Conservation (phyloP, 2,329 filamentous ascomycete genomes). For the Cryphonectria japonica region DNA sequence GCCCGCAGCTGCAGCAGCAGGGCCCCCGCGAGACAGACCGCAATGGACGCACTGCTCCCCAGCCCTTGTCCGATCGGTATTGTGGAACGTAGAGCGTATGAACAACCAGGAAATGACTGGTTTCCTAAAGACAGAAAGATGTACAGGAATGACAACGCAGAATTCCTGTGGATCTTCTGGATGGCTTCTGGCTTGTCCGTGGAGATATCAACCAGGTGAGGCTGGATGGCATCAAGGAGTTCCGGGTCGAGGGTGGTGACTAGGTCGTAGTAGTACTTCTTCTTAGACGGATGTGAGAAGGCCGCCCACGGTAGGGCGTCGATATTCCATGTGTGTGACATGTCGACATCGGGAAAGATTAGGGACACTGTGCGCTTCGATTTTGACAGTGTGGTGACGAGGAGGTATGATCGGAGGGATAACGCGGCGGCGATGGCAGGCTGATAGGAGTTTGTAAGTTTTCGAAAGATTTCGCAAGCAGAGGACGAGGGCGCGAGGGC, state of each 20-base stretch:
- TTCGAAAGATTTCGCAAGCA: constrained; percentile 12
- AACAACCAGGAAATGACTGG: constrained; percentile 75
- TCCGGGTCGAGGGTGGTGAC: constrained; percentile 84
- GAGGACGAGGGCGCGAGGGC: not conserved
- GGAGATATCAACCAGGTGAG: constrained; percentile 76
- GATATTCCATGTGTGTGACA: constrained; percentile 93
- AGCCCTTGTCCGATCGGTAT: constrained; percentile 91
- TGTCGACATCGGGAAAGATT: constrained; percentile 86
- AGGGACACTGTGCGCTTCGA: constrained; percentile 86
- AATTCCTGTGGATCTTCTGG: constrained; percentile 82
- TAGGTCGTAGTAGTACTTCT: constrained; percentile 92
- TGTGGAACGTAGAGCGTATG: constrained; percentile 90
- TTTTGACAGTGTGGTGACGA: constrained; percentile 92
- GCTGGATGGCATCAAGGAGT: constrained; percentile 78
- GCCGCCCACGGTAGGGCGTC: constrained; percentile 84
- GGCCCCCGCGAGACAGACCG: constrained; percentile 83
- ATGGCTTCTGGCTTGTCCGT: constrained; percentile 65
- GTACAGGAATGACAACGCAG: constrained; percentile 87
- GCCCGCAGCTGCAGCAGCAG: constrained; percentile 87
- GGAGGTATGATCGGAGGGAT: constrained; percentile 92
- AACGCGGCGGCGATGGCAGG: constrained; percentile 94
- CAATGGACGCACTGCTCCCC: constrained; percentile 92
- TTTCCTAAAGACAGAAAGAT: constrained; percentile 87
- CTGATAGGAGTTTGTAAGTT: constrained; percentile 44
- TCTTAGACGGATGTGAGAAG: constrained; percentile 81